A percentile compares a stretch with the other conserved stretches of the same genome.
Evolutionary conservation across 139 green algal genomes (phyloP).

Genomic region (Yamagishiella unicocca): DNA sequence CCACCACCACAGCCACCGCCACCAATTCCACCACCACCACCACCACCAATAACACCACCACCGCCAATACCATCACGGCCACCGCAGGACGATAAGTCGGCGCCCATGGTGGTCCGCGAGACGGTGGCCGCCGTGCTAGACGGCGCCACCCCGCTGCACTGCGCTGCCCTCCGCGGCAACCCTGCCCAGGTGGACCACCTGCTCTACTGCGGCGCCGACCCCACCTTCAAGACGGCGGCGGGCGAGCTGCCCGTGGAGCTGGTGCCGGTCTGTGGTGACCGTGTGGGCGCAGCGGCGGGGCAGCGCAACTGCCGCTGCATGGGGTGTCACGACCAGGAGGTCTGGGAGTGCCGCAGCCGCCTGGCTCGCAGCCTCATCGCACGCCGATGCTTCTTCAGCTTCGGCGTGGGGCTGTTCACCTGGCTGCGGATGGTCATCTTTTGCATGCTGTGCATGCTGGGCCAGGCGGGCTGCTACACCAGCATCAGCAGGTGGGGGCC

Average conservation of each 20-base stretch:
- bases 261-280: constrained; percentile 75
- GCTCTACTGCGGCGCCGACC: constrained; percentile 77
- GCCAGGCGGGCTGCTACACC: constrained; percentile 64
- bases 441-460: constrained; percentile 76
- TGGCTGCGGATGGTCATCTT: constrained; percentile 66
- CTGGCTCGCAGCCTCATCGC: constrained; percentile 76
- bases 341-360: constrained; percentile 80
- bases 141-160: constrained; percentile 82
- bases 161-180: constrained; percentile 80
- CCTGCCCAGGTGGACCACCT: constrained; percentile 80
- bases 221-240: constrained; percentile 67
- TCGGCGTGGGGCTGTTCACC: constrained; percentile 52
- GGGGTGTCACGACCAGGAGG: constrained; percentile 71
- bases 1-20: no score
- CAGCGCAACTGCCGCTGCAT: constrained; percentile 72
- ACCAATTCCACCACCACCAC: no score
- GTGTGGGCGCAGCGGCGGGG: background rate
- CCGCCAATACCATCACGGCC: background rate
- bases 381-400: constrained; percentile 61
- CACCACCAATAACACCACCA: no score
- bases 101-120: constrained; percentile 46
- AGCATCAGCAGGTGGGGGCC: constrained; percentile 57
- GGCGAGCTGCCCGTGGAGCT: constrained; percentile 81
- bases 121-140: constrained; percentile 76
- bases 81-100: constrained; percentile 41